phyloP scores from a whole-genome alignment of 768 basidiomycete genomes.

The Leccinum disarticulatum region DNA sequence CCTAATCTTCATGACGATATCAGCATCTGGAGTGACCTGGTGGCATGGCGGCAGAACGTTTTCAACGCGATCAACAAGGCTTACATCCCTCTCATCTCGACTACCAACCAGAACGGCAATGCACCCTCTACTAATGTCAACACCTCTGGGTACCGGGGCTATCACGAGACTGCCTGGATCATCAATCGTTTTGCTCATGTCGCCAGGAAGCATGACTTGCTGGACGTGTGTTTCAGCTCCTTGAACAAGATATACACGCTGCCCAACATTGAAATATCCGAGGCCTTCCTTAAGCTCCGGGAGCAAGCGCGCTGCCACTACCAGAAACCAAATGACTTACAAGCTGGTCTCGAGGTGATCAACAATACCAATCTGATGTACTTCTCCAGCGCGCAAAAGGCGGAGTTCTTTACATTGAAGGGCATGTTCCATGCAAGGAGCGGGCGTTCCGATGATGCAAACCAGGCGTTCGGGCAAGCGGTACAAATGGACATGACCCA shows the following conservation, averaged over 20 bases:
- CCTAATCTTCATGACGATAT: conserved; percentile 97
- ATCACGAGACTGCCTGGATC: conserved; percentile 99
- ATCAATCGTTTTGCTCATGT: conserved; percentile 99
- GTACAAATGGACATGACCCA: conserved; percentile 94
- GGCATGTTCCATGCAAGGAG: conserved; percentile 96
- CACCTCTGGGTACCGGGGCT: conserved; percentile 92
- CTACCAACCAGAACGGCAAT: conserved; percentile 49
- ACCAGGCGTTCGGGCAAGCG: conserved; percentile 88
- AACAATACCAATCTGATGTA: conserved; percentile 99
- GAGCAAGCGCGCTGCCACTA: conserved; percentile 99
- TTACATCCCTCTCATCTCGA: conserved; percentile 86
- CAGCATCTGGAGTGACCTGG: conserved; percentile 98
- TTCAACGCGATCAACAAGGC: conserved; percentile 96
- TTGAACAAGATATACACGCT: conserved; percentile 98
- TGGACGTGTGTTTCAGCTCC: conserved; percentile 93
- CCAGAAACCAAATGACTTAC: conserved; percentile 90
- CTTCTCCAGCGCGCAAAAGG: conserved; percentile 92
- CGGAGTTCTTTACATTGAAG: conserved; percentile 97
- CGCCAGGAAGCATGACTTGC: conserved; percentile 92
- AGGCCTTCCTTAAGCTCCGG: conserved; percentile 97
- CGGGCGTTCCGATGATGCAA: conserved; percentile 85
- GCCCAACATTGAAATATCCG: conserved; percentile 99
- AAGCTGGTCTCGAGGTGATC: conserved; percentile 95
- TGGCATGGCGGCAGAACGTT: conserved; percentile 98
- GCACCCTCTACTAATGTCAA: conserved; percentile 59